Evolutionary conservation across 1,139 yeast genomes (phyloP), one percentile per base, ranked within the genome.

Genomic region (Blastobotrys elegans): DNA sequence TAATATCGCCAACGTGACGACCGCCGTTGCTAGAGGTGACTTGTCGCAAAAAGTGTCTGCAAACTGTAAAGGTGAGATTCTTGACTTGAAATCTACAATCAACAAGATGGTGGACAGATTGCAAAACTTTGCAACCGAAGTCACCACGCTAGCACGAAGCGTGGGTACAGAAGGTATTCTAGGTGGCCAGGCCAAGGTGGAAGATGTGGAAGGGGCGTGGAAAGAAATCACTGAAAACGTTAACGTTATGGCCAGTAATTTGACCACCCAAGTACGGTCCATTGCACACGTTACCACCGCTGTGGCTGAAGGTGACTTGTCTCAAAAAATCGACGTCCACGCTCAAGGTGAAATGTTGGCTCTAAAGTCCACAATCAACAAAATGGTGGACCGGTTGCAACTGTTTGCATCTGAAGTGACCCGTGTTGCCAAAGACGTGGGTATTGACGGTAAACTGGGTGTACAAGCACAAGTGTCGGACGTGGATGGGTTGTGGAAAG

Each of bases 131-230:
- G 95, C 95, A n/a, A 75, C 84, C 48, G 95, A 86, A 60, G 95
- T 87, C 31, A 85, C 95, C 1, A 84, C 92, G 1, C 74, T 87
- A 52, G 90, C 95, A 1, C 76, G 94, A 26, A 90, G 87, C 62
- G 95, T 87, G 54, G 96, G 96, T 59, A 87, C 95, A 2, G 80
- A 85, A 56, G 96, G 96, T 68, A 83, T 85, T 51, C 70, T 87
- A 53, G 96, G 96, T 43, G 95, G 95, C 20, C 95, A 87, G 65
- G 95, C 95, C 3, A 85, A 85, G 63, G 95, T 87, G 16, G 89
- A 85, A 58, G 95, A 86, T 65, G 95, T 87, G 26, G 95, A 86
- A 67, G 96, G 96, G 44, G 90, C 94, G 8, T 87, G 95, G 95
- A 86, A 85, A 60, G 95, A 89, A 38, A 86, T 87, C 39, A 87